Evolutionary conservation across 2,329 filamentous ascomycete species (phyloP), one percentile per base, ranked within the genome.

Genomic region (Colletotrichum cuscutae): DNA sequence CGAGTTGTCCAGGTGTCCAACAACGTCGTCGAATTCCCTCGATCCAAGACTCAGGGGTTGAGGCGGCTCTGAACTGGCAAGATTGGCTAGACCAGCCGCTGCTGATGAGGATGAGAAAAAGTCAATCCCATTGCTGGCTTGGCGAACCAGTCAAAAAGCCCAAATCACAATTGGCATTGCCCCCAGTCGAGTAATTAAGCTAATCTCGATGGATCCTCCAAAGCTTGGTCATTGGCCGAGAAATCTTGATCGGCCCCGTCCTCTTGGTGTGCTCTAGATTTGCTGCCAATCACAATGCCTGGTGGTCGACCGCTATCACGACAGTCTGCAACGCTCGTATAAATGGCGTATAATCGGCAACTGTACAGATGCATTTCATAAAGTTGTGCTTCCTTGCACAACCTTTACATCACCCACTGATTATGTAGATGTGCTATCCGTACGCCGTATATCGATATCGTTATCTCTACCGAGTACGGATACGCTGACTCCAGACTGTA

Each of bases 211-310:
- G 71, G 66, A 49, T 57, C 67, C 60, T 37, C 22, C 26, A 73
- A 73, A 73, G 71, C 71, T 71, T 73, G 37, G 37, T 70, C 60
- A 73, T 73, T 73, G 71, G 71, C 70, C 70, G 59, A 69, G 65
- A 22, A 35, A 26, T 35, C 54, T 57, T 65, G 60, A 35, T 35
- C 26, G 8, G 59, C 54, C 28, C 56, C 60, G 11, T 49, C 42
- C 32, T 61, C 32, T 30, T 60, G 35, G 54, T 30, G 30, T 24
- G 54, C 54, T 37, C 19, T 19, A 30, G 28, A 15, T 60, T 26
- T 22, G 22, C 42, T 26, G 15, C 70, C 70, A 72, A 72, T 72
- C 70, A 68, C 32, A 22, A 37, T 35, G 35, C 56, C 7, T 26
- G 53, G 19, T 35, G 5, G 22, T n/a, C 52, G 35, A 19, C 42